A percentile compares a stretch with the other conserved stretches of the same genome.
Conservation (phyloP, 495 filamentous ascomycete genomes). For the Tuber magnatum region DNA sequence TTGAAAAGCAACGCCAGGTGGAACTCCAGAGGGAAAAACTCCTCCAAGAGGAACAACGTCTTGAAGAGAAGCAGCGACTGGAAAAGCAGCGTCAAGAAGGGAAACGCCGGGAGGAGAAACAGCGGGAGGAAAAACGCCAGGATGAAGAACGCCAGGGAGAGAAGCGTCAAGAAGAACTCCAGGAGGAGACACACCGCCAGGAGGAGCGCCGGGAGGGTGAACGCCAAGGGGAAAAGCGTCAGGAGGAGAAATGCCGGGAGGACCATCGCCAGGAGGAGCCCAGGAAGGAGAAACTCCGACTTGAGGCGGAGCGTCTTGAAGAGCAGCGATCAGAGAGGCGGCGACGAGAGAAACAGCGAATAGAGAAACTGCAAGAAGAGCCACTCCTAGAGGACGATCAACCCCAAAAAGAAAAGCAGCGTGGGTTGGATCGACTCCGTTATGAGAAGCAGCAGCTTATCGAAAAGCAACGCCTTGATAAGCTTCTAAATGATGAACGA, state of each 20-base stretch:
- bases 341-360: conserved; percentile 14
- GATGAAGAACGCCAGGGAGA: not conserved
- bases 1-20: conserved; percentile 6
- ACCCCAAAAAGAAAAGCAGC: not conserved
- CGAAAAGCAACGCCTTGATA: conserved; percentile 1
- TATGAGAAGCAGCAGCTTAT: not conserved
- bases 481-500: conserved; percentile 1
- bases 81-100: not conserved
- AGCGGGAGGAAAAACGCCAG: conserved; percentile 1
- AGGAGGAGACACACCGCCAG: not conserved
- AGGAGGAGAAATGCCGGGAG: not conserved
- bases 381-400: conserved; percentile 44
- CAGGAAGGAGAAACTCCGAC: not conserved
- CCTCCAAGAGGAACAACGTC: not conserved
- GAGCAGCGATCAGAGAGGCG: conserved; percentile 56
- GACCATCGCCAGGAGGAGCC: conserved; percentile 8
- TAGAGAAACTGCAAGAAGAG: conserved; percentile 7
- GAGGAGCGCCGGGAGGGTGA: not conserved
- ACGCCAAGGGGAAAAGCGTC: conserved; percentile 5
- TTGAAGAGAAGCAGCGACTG: not conserved
- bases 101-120: conserved; percentile 5
- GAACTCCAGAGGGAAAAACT: conserved; percentile 6
- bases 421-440: not conserved
- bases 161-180: not conserved
- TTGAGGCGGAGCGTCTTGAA: conserved; percentile 46